These are phyloP conservation scores for Fusarium mundagurra DNA, from an alignment of 2,329 filamentous ascomycete species.

Conservation along the genomic window DNA sequence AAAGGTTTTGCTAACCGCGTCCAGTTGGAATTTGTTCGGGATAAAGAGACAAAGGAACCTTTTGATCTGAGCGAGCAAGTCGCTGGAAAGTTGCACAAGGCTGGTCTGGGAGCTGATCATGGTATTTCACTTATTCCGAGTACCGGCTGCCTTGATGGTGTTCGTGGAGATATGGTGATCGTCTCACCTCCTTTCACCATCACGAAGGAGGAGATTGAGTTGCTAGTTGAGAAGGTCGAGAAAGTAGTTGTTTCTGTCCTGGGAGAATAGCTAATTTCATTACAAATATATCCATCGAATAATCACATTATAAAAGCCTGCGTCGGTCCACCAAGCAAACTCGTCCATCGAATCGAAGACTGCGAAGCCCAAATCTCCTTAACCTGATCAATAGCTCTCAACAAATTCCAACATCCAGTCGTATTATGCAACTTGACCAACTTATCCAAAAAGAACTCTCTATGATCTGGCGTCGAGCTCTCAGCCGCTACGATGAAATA, in stretches of 20 bases:
- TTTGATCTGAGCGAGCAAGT: slow-evolving; percentile 1
- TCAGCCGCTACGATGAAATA: slow-evolving; percentile 38
- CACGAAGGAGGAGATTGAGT: slow-evolving; percentile 7
- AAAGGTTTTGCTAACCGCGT: background rate
- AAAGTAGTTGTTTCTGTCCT: slow-evolving; percentile 9
- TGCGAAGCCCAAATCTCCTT: slow-evolving; percentile 39
- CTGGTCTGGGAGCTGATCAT: background rate
- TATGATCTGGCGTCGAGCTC: slow-evolving; percentile 30
- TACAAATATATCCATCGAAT: no score
- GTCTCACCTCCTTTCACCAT: slow-evolving; percentile 25
- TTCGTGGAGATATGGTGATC: slow-evolving; percentile 25
- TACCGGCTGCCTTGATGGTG: slow-evolving; percentile 12
- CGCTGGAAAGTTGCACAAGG: slow-evolving; percentile 22
- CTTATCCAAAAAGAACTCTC: slow-evolving; percentile 35
- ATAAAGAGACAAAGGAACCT: slow-evolving; percentile 9
- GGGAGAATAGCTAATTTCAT: background rate
- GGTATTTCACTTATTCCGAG: slow-evolving; percentile 17
- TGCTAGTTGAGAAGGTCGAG: slow-evolving; percentile 10
- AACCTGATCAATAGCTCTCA: slow-evolving; percentile 38
- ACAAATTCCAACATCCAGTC: slow-evolving; percentile 35
- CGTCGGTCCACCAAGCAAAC: slow-evolving; percentile 33
- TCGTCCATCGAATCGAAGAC: slow-evolving; percentile 36
- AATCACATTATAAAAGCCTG: slow-evolving; percentile 39
- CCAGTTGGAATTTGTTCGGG: slow-evolving; percentile 26
- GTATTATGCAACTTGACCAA: slow-evolving; percentile 24